phyloP scores from a whole-genome alignment of 2,329 filamentous ascomycete genomes.

The Cordyceps fumosorosea region DNA sequence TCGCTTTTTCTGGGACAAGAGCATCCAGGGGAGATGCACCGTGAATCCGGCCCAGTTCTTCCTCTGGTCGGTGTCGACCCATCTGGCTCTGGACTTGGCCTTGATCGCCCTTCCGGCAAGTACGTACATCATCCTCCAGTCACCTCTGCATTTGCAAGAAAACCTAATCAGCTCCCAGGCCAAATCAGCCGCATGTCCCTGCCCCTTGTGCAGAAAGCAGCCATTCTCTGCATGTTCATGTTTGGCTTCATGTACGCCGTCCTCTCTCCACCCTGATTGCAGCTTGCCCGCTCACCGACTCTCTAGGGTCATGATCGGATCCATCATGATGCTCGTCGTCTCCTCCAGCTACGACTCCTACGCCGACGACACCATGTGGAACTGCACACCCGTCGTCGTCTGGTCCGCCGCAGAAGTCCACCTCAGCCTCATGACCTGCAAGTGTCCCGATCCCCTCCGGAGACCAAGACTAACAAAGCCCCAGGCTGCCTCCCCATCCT shows the following conservation, averaged over 20 bases:
- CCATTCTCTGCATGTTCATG: slow-evolving; percentile 11
- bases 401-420: slow-evolving; percentile 12
- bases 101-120: slow-evolving; percentile 7
- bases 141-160: too few relatives aligned
- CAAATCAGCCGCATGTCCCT: slow-evolving; percentile 9
- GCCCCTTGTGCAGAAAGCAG: slow-evolving; percentile 6
- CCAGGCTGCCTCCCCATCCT: slow-evolving; percentile 1
- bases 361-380: slow-evolving; percentile 12
- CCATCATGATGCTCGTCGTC: slow-evolving; percentile 13
- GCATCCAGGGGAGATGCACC: slow-evolving; percentile 5
- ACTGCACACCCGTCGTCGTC: slow-evolving; percentile 4
- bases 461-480: too few relatives aligned
- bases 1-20: slow-evolving; percentile 11
- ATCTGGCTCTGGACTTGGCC: slow-evolving; percentile 5
- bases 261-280: not conserved
- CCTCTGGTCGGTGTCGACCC: slow-evolving; percentile 11
- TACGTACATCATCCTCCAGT: not conserved
- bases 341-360: slow-evolving; percentile 11
- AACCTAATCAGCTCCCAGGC: not conserved
- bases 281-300: not conserved
- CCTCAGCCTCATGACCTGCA: slow-evolving; percentile 12
- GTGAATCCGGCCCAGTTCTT: slow-evolving; percentile 13
- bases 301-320: slow-evolving; percentile 10
- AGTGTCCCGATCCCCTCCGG: not conserved
- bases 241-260: slow-evolving; percentile 11